Evolutionary conservation across 805 yeast species (phyloP).

Genomic region (Nakazawaea ambrosiae): DNA sequence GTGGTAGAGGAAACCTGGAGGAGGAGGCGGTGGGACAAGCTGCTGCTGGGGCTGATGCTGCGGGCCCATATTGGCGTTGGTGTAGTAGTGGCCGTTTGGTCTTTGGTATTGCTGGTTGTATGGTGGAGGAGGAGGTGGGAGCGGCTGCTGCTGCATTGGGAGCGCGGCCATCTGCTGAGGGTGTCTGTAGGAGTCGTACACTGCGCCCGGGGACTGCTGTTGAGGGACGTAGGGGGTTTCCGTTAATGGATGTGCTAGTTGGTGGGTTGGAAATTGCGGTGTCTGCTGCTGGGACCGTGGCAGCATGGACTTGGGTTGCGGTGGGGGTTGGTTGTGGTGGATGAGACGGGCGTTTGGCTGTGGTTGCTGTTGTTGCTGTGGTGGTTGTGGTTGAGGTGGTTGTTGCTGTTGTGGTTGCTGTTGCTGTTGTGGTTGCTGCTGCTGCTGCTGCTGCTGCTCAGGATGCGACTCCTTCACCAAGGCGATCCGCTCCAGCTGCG

Average conservation of each 20-base stretch:
- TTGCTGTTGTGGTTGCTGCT: slow-evolving; percentile 4
- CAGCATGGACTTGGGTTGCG: not conserved
- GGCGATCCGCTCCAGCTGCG: slow-evolving; percentile 33
- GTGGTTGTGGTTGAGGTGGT: not conserved
- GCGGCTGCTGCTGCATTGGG: slow-evolving; percentile 1
- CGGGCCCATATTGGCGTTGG: too few species aligned
- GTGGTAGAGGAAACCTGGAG: slow-evolving; percentile 2
- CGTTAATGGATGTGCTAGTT: slow-evolving; percentile 7
- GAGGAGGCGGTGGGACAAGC: slow-evolving; percentile 1
- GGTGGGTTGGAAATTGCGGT: slow-evolving; percentile 10
- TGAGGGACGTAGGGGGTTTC: not conserved
- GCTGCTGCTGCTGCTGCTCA: not conserved
- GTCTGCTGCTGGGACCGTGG: slow-evolving; percentile 10
- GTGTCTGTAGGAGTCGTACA: not conserved
- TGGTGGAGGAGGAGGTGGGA: slow-evolving; percentile 2
- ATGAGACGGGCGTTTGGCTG: not conserved
- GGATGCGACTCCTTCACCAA: slow-evolving; percentile 19
- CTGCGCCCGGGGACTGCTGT: not conserved
- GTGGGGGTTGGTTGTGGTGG: not conserved
- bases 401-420: slow-evolving; percentile 7
- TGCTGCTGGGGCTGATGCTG: not conserved
- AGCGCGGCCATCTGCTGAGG: not conserved
- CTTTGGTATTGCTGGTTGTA: not conserved
- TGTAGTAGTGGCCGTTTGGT: not conserved
- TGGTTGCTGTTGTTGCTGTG: not conserved